phyloP scores from a whole-genome alignment of 768 basidiomycete genomes.

The Mycena polygramma region DNA sequence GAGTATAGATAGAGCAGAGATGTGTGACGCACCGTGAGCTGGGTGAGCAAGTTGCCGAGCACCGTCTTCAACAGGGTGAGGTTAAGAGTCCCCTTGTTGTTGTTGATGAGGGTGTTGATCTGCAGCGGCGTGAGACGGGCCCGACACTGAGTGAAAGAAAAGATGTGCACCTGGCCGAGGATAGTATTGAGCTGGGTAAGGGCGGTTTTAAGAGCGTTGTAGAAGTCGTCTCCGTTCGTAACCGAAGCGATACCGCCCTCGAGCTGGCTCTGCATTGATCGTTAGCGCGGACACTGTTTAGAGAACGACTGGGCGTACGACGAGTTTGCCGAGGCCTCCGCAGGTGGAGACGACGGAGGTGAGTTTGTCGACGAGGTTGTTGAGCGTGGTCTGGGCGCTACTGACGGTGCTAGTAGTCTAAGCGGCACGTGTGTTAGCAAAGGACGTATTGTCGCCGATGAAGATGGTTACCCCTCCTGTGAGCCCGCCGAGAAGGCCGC shows the following conservation, averaged over 20 bases:
- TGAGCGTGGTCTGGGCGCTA: no score
- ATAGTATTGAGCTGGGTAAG: not conserved
- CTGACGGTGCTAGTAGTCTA: no score
- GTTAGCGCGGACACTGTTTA: not conserved
- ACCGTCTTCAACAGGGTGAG: not conserved
- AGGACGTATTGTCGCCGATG: no score
- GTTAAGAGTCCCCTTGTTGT: not conserved
- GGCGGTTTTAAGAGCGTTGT: not conserved
- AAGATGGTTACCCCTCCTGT: not conserved
- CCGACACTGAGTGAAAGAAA: no score
- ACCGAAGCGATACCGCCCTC: not conserved
- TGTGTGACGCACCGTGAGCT: not conserved
- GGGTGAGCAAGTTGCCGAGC: not conserved
- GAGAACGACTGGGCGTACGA: not conserved
- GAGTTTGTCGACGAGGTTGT: no score
- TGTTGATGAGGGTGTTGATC: not conserved
- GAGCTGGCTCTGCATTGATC: not conserved
- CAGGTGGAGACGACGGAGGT: not conserved
- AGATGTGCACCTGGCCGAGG: not conserved
- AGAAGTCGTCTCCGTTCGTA: not conserved
- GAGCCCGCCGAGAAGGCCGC: not conserved
- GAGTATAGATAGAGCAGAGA: not conserved
- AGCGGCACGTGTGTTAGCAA: not conserved
- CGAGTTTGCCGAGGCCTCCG: not conserved
- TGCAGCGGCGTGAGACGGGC: no score